Conservation (phyloP, 1,139 yeast genomes). For the Kodamaea derodonti region DNA sequence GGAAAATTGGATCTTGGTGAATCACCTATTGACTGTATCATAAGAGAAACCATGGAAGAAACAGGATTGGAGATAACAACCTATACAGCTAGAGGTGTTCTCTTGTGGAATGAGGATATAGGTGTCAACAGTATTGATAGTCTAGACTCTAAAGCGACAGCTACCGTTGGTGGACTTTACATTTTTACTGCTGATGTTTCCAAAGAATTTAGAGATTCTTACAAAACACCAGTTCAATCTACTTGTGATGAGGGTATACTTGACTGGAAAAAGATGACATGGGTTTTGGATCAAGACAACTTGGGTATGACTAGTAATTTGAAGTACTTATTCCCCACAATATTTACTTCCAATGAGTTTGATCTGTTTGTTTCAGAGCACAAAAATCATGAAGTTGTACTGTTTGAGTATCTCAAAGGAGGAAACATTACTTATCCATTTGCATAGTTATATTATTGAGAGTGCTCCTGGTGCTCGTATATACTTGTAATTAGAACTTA, state of each 20-base stretch:
- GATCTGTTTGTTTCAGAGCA: slow-evolving; percentile 23
- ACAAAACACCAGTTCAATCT: slow-evolving; percentile 19
- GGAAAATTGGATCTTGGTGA: slow-evolving; percentile 41
- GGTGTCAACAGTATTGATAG: slow-evolving; percentile 6
- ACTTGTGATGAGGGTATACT: slow-evolving; percentile 39
- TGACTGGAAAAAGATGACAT: slow-evolving; percentile 41
- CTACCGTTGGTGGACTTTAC: slow-evolving; percentile 34
- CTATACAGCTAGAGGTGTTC: slow-evolving; percentile 32
- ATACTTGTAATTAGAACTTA: too few species aligned
- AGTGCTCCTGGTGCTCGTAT: too few species aligned
- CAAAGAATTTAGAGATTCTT: slow-evolving; percentile 21
- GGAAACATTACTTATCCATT: slow-evolving; percentile 7
- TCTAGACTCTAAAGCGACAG: slow-evolving; percentile 4
- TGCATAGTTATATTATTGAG: too few species aligned
- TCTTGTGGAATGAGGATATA: slow-evolving; percentile 32
- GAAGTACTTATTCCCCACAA: slow-evolving; percentile 23
- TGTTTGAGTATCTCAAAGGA: slow-evolving; percentile 14
- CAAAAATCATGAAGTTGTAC: slow-evolving; percentile 14
- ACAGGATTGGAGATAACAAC: slow-evolving; percentile 33
- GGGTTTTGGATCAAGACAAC: slow-evolving; percentile 38
- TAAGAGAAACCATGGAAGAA: slow-evolving; percentile 44
- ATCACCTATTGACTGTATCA: slow-evolving; percentile 36
- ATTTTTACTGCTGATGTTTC: slow-evolving; percentile 37
- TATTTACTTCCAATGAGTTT: slow-evolving; percentile 21
- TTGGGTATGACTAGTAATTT: slow-evolving; percentile 45